Evolutionary conservation across 2,329 filamentous ascomycete genomes (phyloP), one percentile per base, ranked within the genome.

Genomic region (Penicillium sp.): DNA sequence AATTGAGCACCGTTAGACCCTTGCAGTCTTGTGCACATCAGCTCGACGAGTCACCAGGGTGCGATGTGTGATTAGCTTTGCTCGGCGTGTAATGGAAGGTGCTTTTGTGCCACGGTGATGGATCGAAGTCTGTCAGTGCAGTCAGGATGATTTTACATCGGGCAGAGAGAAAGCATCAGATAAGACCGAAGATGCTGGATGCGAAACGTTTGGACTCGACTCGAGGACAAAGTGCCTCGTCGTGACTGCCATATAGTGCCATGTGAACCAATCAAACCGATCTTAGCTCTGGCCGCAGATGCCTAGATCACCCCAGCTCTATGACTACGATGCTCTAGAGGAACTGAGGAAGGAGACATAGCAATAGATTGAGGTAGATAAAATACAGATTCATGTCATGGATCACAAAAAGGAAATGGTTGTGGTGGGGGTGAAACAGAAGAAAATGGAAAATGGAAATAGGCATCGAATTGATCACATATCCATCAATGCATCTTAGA

Each of bases 401-500:
- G 21, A 13, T 14, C 18, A 10, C 31, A 20, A 41, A 13, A 23
- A 35, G 27, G 36, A 31, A 25, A 3, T 23, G 14, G 27, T 4
- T 13, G 13, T 20, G 23, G 30, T 27, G 25, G 6, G 11, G 25
- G 25, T n/a, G 11, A 23, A 27, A 27, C 25, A 27, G 5, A 18
- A 25, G 18, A 31, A 25, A 14, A 40, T 13, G 25, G 14, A 27
- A 27, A 9, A 27, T 27, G 25, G 25, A n/a, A n/a, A 27, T 27
- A 9, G 6, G 25, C 6, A n/a, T 4, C 14, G 25, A n/a, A n/a
- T 6, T n/a, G 14, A 13, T 6, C 5, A 27, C 10, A 27, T 27
- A n/a, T 18, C 8, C 10, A 31, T 31, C 15, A 26, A 27, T 27
- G 28, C 16, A 10, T 23, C 30, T 60, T 52, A 69, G 41, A 63